These are phyloP conservation scores for Bretschneidera sinensis DNA, from an alignment of 345 rosid genomes.

Conservation along the genomic window DNA sequence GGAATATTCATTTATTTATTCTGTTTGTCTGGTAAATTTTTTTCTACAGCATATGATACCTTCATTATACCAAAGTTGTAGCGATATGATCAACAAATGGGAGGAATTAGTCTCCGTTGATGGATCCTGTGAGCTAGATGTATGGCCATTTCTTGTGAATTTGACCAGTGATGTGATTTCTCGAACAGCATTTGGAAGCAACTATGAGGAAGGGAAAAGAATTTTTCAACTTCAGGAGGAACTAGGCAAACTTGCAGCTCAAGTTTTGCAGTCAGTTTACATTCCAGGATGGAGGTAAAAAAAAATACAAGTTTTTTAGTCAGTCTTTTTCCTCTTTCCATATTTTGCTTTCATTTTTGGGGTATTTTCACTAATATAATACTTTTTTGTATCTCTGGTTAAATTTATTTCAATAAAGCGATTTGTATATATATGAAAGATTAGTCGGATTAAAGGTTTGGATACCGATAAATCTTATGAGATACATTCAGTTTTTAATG, in stretches of 20 bases:
- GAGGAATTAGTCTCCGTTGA: constrained; percentile 17
- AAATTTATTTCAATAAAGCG: too few relatives aligned
- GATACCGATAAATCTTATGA: too few relatives aligned
- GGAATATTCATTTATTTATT: too few relatives aligned
- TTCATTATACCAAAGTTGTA: constrained; percentile 25
- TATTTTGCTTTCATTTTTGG: too few relatives aligned
- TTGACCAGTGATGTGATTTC: constrained; percentile 40
- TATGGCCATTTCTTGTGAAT: constrained; percentile 31
- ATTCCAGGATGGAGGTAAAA: constrained; percentile 34
- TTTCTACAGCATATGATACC: constrained; percentile 16
- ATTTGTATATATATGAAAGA: too few relatives aligned
- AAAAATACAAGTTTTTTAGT: too few relatives aligned
- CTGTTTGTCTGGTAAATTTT: background rate
- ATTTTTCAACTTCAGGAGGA: constrained; percentile 32
- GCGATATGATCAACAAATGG: constrained; percentile 26
- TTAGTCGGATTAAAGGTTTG: too few relatives aligned
- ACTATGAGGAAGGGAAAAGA: constrained; percentile 32
- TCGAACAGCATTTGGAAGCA: constrained; percentile 40
- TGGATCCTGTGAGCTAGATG: constrained; percentile 30
- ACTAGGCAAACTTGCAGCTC: constrained; percentile 15
- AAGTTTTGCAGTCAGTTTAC: constrained; percentile 14
- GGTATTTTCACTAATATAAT: too few relatives aligned
- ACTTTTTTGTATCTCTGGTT: too few relatives aligned
- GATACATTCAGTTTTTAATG: too few relatives aligned
- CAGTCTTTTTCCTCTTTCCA: too few relatives aligned